These are phyloP conservation scores for Phytophthora megakarya DNA, from an alignment of 352 stramenopile genomes.

Conservation along the genomic window DNA sequence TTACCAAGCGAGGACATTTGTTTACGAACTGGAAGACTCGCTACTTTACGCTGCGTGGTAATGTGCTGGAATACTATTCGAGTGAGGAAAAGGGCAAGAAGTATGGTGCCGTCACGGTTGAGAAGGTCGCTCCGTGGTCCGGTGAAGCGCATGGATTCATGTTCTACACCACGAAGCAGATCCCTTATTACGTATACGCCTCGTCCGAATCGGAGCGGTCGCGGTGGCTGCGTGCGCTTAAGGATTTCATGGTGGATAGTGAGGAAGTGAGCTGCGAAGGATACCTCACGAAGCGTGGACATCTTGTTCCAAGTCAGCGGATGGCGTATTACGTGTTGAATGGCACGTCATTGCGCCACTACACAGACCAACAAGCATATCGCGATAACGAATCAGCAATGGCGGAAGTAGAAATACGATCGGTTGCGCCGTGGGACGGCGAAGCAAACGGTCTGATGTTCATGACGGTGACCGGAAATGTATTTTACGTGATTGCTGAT, in stretches of 20 bases:
- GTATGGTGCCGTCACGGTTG: slow-evolving; percentile 84
- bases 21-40: slow-evolving; percentile 92
- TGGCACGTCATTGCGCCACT: slow-evolving; percentile 82
- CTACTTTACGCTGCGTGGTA: slow-evolving; percentile 85
- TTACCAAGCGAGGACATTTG: slow-evolving; percentile 88
- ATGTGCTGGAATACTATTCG: slow-evolving; percentile 86
- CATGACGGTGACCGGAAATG: slow-evolving; percentile 80
- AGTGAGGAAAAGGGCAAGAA: slow-evolving; percentile 86
- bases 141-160: slow-evolving; percentile 89
- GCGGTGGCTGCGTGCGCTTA: slow-evolving; percentile 82
- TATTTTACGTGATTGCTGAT: slow-evolving; percentile 87
- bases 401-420: slow-evolving; percentile 83
- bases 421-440: slow-evolving; percentile 77
- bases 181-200: slow-evolving; percentile 90
- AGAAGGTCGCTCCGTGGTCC: slow-evolving; percentile 87
- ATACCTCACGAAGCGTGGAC: slow-evolving; percentile 85
- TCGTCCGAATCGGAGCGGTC: slow-evolving; percentile 75
- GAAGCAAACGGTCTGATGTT: slow-evolving; percentile 87
- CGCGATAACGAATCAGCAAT: slow-evolving; percentile 86
- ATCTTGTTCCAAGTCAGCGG: slow-evolving; percentile 87
- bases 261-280: slow-evolving; percentile 88
- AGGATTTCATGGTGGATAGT: slow-evolving; percentile 86
- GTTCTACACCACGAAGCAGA: slow-evolving; percentile 91
- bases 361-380: slow-evolving; percentile 82
- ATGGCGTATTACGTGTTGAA: slow-evolving; percentile 89